Base-by-base conservation (phyloP, 495 filamentous ascomycete genomes). In the Penicillium silybi region DNA sequence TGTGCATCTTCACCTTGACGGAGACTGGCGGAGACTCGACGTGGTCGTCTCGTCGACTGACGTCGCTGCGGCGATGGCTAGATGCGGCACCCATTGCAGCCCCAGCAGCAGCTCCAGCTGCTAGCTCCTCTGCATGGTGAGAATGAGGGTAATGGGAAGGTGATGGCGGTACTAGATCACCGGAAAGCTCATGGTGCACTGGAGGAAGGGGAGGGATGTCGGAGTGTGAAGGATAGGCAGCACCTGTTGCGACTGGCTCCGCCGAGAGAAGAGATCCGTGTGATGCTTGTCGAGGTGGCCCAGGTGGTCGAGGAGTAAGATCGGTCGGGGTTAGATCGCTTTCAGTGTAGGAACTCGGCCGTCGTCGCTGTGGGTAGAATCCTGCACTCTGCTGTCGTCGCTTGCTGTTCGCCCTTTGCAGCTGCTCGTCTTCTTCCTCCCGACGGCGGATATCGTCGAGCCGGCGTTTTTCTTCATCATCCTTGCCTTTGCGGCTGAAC, bases 1-100 rank as follows among this genome's bases (percentile, higher is more conserved):
- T 80, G 68, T 90, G 84, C 72, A 92, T 84, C 64, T 86, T 85
- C 22, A 95, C 77, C 69, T 90, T 90, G 44, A 95, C 82, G 47
- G 83, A 87, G 45, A 89, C 86, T 2, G 89, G 85, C 16, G 83
- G 80, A 11, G 80, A 80, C 15, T 73, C 67, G 11, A 77, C 71
- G 35, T 69, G 68, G 37, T 72, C 70, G 3, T 70, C 68, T 18
- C 73, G 68, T 40, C 70, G 53, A 23, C 66, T 65, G 5, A 29
- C 7, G 25, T 44, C 71, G 44, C 62, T 67, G 51, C 64, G 71
- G 49, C 58, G 70, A 48, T 68, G 70, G 34, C 65, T 65, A 22
- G 68, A 66, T 25, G 66, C 59, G n/a, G 68, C 61, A 0, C 50
- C 60, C 18, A 68, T 11, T 19, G 57, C 57, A 39, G 56, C 44